These are phyloP conservation scores for Hansenula sp. DNA, from an alignment of 1,139 yeast species.

Conservation along the genomic window DNA sequence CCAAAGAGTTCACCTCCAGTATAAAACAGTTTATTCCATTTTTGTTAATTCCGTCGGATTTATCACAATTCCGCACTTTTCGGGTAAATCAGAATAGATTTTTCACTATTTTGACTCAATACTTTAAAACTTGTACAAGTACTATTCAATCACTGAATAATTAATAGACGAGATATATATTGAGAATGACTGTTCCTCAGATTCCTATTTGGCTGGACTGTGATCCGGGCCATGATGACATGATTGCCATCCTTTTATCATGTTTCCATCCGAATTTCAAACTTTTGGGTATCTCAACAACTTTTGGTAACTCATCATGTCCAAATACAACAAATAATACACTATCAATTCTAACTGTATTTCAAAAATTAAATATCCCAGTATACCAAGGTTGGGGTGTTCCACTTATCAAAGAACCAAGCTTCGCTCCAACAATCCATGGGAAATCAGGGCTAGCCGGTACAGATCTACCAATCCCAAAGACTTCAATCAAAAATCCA, in stretches of 20 bases:
- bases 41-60: too few relatives aligned
- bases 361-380: slow-evolving; percentile 45
- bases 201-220: slow-evolving; percentile 75
- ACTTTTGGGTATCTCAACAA: slow-evolving; percentile 73
- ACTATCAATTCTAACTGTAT: slow-evolving; percentile 57
- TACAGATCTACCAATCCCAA: slow-evolving; percentile 52
- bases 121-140: not conserved
- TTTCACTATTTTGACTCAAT: not conserved
- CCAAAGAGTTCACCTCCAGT: too few relatives aligned
- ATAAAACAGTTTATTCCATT: too few relatives aligned
- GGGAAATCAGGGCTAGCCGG: slow-evolving; percentile 79
- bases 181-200: slow-evolving; percentile 2
- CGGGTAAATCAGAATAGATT: too few relatives aligned
- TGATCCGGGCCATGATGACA: slow-evolving; percentile 92
- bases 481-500: slow-evolving; percentile 27
- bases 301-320: slow-evolving; percentile 75
- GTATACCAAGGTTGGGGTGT: slow-evolving; percentile 62
- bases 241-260: slow-evolving; percentile 67
- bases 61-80: too few relatives aligned
- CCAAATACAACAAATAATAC: slow-evolving; percentile 68
- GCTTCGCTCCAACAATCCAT: slow-evolving; percentile 61
- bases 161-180: not conserved
- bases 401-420: slow-evolving; percentile 50
- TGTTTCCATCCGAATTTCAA: slow-evolving; percentile 54
- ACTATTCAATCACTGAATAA: too few relatives aligned